Evolutionary conservation across 78 protist genomes (phyloP).

Genomic region (Dictyostelium purpureum): DNA sequence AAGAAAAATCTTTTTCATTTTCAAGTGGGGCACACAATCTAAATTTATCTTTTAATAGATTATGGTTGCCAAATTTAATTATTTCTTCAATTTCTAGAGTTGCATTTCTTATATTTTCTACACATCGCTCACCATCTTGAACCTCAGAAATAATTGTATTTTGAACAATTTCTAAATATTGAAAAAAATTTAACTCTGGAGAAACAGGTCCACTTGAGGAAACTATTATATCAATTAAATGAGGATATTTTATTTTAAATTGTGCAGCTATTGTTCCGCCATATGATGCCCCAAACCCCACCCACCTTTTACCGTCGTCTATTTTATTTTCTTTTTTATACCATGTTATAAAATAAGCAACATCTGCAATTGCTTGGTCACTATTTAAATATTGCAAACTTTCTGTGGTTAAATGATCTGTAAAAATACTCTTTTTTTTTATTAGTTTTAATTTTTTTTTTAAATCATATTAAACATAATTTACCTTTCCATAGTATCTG

Average conservation of each 20-base stretch:
- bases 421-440: background rate
- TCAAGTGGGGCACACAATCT: constrained; percentile 41
- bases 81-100: constrained; percentile 17
- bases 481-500: constrained; percentile 19
- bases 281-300: constrained; percentile 80
- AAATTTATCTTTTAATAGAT: constrained; percentile 3
- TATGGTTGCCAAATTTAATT: background rate
- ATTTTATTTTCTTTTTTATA: background rate
- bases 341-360: constrained; percentile 16
- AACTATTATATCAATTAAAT: constrained; percentile 24
- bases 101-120: constrained; percentile 23
- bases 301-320: background rate
- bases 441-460: background rate
- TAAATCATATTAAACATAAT: no score
- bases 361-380: constrained; percentile 54
- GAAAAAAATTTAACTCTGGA: constrained; percentile 66
- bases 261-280: constrained; percentile 73
- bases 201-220: constrained; percentile 81
- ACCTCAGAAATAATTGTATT: background rate
- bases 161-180: constrained; percentile 70
- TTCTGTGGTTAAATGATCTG: constrained; percentile 39
- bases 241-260: constrained; percentile 48
- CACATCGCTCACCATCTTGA: constrained; percentile 54
- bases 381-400: constrained; percentile 12
- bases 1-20: constrained; percentile 35